Base-by-base conservation (phyloP, 805 yeast genomes). In the Spathaspora arborariae region DNA sequence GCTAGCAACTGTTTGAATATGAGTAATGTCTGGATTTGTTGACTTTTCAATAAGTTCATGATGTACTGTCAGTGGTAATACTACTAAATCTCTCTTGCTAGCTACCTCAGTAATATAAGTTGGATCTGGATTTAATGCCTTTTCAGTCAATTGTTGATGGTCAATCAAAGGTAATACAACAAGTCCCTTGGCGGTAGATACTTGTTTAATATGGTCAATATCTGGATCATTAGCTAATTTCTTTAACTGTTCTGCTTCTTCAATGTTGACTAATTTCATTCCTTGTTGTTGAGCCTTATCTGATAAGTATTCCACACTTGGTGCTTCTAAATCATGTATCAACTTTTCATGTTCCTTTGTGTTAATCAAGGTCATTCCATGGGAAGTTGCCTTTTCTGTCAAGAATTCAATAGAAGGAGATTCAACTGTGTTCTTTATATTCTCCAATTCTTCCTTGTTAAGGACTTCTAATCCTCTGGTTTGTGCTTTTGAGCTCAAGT, bases 141-240 rank as follows among this genome's bases (percentile, higher is more conserved):
- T 22, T 15, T 43, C 44, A 16, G 20, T 58, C 37, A 57, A 62
- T 15, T 46, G 58, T 39, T 66, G 69, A 1, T 72, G 72, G 6
- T 62, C 61, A 10, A 50, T 48, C 39, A 19, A 26, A 16, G 21
- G 39, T 27, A 46, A 19, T 10, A 37, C 40, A 11, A 33, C 39
- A 22, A 41, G 24, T 11, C 27, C 42, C 21, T 16, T 42, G 10
- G 27, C 42, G 10, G 26, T 15, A 2, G 43, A 39, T 11, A 36
- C 33, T 3, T 35, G 11, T 10, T 26, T 21, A 19, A 46, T 42
- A 21, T 20, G 27, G 4, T 44, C 48, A 41, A 41, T 20, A 10
- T 30, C 19, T 4, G 75, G 75, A 11, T 59, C 62, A 44, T 63
- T 49, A 0, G 71, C 72, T 13, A 57, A 50, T 21, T 56, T 50